phyloP scores from a whole-genome alignment of 1,284 basidiomycete genomes.

The Moesziomyces aphidis region DNA sequence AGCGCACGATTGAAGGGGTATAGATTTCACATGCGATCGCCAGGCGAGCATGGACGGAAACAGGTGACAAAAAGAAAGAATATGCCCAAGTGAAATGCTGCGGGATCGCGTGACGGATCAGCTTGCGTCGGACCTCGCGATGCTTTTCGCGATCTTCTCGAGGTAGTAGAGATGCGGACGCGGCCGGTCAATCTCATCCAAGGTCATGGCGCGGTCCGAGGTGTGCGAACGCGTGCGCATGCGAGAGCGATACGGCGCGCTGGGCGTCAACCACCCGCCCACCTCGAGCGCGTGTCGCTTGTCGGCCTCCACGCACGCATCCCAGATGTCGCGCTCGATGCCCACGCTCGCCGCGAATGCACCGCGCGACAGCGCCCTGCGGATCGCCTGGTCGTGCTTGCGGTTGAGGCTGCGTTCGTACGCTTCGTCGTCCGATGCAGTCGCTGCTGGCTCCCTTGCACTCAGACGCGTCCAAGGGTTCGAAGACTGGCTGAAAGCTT shows the following conservation, averaged over 20 bases:
- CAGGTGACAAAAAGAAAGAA: not conserved
- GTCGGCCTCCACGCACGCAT: conserved; percentile 47
- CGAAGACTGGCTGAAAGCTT: conserved; percentile 15
- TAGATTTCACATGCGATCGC: not conserved
- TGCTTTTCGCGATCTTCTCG: conserved; percentile 45
- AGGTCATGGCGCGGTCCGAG: conserved; percentile 25
- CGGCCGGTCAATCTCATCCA: conserved; percentile 45
- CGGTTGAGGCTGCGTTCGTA: conserved; percentile 17
- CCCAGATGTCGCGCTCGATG: conserved; percentile 46
- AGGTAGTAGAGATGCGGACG: conserved; percentile 42
- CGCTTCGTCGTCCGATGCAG: conserved; percentile 11
- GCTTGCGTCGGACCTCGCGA: conserved; percentile 17
- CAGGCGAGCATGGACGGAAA: not conserved
- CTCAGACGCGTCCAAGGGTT: conserved; percentile 28
- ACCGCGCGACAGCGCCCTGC: conserved; percentile 14
- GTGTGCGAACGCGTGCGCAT: conserved; percentile 15
- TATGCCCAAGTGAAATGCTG: not conserved
- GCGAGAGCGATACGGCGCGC: conserved; percentile 4
- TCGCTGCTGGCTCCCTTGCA: conserved; percentile 4
- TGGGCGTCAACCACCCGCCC: conserved; percentile 20
- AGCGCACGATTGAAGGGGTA: not conserved
- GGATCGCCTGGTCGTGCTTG: conserved; percentile 28
- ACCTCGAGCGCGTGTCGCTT: conserved; percentile 46
- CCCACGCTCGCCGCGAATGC: conserved; percentile 22
- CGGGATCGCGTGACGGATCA: not conserved